phyloP scores from a whole-genome alignment of 306 rosid species.

The Sindora glabra region DNA sequence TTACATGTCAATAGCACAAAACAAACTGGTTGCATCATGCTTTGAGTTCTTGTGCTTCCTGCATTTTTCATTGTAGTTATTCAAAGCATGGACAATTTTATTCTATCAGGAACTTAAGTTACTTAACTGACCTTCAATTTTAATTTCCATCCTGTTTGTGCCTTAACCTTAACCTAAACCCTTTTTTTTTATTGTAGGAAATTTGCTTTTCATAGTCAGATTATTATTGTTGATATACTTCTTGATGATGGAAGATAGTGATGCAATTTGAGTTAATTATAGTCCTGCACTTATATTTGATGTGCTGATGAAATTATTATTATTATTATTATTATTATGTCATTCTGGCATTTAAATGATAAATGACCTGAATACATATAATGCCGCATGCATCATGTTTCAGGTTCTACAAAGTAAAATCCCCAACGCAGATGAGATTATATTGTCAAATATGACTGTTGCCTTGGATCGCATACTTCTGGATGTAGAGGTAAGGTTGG shows the following conservation, averaged over 20 bases:
- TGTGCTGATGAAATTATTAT: not conserved
- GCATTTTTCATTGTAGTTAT: not conserved
- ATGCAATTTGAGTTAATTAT: not conserved
- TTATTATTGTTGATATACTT: not conserved
- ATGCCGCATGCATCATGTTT: conserved; percentile 19
- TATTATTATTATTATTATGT: not conserved
- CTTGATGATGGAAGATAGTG: not conserved
- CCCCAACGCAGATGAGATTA: conserved; percentile 71
- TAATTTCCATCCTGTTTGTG: no score
- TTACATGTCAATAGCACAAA: no score
- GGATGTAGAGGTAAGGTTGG: conserved; percentile 73
- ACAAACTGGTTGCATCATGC: no score
- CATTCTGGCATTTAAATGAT: conserved; percentile 1
- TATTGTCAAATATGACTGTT: conserved; percentile 73
- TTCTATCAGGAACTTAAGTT: not conserved
- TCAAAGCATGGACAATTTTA: not conserved
- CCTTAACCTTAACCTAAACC: not conserved
- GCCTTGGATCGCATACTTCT: conserved; percentile 64
- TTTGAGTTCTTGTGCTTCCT: not conserved
- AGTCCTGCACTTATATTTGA: conserved; percentile 4
- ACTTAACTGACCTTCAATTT: no score
- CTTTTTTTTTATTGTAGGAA: not conserved
- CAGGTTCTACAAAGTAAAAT: conserved; percentile 71
- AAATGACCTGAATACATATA: not conserved
- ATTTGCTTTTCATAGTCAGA: not conserved